Evolutionary conservation across 2,329 filamentous ascomycete species (phyloP).

Genomic region (Pleomassaria siparia): DNA sequence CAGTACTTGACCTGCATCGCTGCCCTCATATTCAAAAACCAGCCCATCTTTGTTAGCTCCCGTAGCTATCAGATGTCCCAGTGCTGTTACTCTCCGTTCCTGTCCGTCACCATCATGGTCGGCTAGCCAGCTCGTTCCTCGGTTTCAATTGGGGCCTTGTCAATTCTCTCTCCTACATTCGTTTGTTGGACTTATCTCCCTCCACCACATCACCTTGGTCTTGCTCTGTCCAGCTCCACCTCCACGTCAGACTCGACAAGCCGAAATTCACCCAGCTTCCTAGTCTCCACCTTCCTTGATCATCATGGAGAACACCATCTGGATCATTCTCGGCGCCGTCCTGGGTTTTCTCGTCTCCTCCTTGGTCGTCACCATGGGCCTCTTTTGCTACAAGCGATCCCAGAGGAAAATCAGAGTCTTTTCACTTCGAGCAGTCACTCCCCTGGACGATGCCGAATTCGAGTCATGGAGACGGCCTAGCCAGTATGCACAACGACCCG

Average conservation of each 20-base stretch:
- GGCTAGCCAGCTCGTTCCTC: slow-evolving; percentile 26
- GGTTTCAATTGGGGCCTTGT: slow-evolving; percentile 17
- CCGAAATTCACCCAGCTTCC: neutral
- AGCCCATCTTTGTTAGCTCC: neutral
- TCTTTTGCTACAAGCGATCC: slow-evolving; percentile 38
- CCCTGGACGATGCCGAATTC: slow-evolving; percentile 44
- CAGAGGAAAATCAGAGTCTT: slow-evolving; percentile 38
- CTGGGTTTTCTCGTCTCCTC: slow-evolving; percentile 36
- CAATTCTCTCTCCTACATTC: slow-evolving; percentile 10
- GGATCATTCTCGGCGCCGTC: slow-evolving; percentile 40
- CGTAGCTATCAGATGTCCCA: slow-evolving; percentile 1
- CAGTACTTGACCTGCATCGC: slow-evolving; percentile 35
- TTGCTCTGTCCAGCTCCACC: neutral
- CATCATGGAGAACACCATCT: slow-evolving; percentile 38
- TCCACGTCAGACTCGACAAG: slow-evolving; percentile 3
- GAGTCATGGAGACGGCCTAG: slow-evolving; percentile 45
- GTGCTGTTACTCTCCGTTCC: slow-evolving; percentile 14
- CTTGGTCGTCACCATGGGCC: slow-evolving; percentile 26
- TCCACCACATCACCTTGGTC: neutral
- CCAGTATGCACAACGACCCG: slow-evolving; percentile 38
- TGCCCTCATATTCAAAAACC: slow-evolving; percentile 7
- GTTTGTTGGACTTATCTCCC: neutral
- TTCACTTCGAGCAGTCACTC: slow-evolving; percentile 41
- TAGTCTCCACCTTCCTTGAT: slow-evolving; percentile 5
- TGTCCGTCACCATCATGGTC: slow-evolving; percentile 24